Evolutionary conservation across 345 rosid species (phyloP).

Genomic region (Carallia brachiata): DNA sequence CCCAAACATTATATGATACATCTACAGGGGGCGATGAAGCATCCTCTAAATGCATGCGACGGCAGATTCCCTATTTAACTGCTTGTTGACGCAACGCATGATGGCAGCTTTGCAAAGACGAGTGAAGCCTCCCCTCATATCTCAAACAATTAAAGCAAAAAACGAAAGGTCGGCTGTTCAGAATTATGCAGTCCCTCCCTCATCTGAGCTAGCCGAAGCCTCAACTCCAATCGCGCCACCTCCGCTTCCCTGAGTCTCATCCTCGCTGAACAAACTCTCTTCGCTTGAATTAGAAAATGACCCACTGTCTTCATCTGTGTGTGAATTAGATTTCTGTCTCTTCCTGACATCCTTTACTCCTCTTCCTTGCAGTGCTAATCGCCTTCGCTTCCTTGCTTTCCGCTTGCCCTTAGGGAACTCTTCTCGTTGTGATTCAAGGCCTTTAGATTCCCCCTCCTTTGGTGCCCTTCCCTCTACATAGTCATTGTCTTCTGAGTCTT

Average conservation of each 20-base stretch:
- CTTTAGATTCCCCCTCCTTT: conserved; percentile 45
- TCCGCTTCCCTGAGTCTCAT: conserved; percentile 46
- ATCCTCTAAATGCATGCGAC: not conserved
- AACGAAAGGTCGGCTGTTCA: not conserved
- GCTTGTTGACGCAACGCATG: too few relatives aligned
- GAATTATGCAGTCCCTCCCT: conserved; percentile 33
- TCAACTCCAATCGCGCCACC: conserved; percentile 37
- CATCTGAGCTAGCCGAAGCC: conserved; percentile 64
- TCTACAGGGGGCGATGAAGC: too few relatives aligned
- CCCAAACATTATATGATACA: too few relatives aligned
- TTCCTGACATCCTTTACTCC: conserved; percentile 67
- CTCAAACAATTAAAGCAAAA: not conserved
- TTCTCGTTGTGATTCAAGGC: conserved; percentile 66
- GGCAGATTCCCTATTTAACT: not conserved
- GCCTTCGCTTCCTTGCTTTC: conserved; percentile 80
- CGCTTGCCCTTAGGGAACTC: conserved; percentile 94
- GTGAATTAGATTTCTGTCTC: conserved; percentile 46
- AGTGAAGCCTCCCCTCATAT: not conserved
- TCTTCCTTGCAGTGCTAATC: conserved; percentile 74
- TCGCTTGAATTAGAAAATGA: conserved; percentile 64
- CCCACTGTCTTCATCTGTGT: conserved; percentile 50
- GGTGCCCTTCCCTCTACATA: conserved; percentile 40
- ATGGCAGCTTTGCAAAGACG: too few relatives aligned
- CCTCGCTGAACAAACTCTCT: conserved; percentile 74
- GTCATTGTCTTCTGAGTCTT: conserved; percentile 63